Base-by-base conservation (phyloP, 768 basidiomycete species). In the Russula ochroleuca region DNA sequence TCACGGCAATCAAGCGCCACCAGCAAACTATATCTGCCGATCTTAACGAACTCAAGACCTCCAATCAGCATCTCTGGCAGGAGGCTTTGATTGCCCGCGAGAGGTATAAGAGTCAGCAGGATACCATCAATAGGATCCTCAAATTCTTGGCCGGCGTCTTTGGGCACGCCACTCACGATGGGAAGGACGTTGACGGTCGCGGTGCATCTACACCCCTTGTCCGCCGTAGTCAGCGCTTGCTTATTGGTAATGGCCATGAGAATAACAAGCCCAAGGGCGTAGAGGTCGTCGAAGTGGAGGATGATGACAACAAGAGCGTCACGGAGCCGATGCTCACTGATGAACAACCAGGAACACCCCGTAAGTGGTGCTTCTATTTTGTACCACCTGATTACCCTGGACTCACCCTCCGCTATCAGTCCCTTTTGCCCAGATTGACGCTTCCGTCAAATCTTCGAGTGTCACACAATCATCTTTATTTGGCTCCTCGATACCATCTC, bases 91-190 rank as follows among this genome's bases (percentile, higher is more conserved):
- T 83, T 37, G 84, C 92, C 2, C 79, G 94, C 17, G 85, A 87
- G 67, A 82, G 85, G 61, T 87, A 96, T 71, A 87, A 93, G 72
- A 94, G 92, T 71, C 94, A 98, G 68, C 90, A 97, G 71, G 94
- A 98, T 73, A 97, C 94, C 23, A 94, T 98, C 72, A 94, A 97
- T 70, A 79, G 92, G 60, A 98, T 99, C 65, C 82, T 99, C 67
- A 90, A 93, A 64, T 98, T 99, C 75, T 76, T 99, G 60, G 95
- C 95, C 11, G 87, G 92, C 14, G 88, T 98, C 3, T 98, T 98
- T 76, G 88, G 89, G 14, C 81, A 80, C 59, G 59, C 68, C 0
- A 67, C 70, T 0, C 77, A 78, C 1, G 78, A 75, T 51, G 73
- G 78, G 63, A 78, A 73, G 57, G 73, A 70, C 49, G 73, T 70